Base-by-base conservation (phyloP, 176 grass and related monocot species). In the Phragmites australis region DNA sequence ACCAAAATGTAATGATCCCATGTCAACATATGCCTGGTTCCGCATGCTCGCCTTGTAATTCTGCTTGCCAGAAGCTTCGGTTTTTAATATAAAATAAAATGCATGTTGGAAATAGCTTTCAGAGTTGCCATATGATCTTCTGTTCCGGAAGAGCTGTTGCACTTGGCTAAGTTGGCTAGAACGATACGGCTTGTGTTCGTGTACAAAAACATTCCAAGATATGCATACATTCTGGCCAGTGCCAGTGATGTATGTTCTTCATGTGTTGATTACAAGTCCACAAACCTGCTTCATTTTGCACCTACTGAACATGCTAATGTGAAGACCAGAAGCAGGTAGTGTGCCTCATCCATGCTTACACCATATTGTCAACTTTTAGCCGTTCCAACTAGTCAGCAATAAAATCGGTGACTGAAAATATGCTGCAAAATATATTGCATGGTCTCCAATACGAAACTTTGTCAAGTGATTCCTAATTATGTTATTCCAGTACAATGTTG, bases 1-100 rank as follows among this genome's bases (percentile, higher is more conserved):
- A 45, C 51, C 7, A 13, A 46, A 79, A 74, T 83, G 86, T 74
- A 80, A 43, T 65, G 66, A 40, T 30, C 83, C 46, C 49, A 23
- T 47, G 72, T 65, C 47, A 82, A 25, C 27, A 27, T 21, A 32
- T 34, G 54, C 14, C 26, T 30, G 1, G 15, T 82, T 63, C 18
- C 14, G 6, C 31, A 22, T 57, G 10, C 32, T 68, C 1, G 29
- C 21, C 2, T 5, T 81, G 60, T 58, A 68, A 81, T 68, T 67
- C 60, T 75, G 30, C 45, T 78, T 70, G 42, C 22, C 30, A 31
- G 22, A 61, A 82, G 44, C 19, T 70, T 82, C 22, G 23, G 61
- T 62, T 48, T 74, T 75, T 47, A 68, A 48, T 37, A 11, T 69
- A 17, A 65, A 65, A 77, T 73, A 73, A 77, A 66, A 73, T 34